A percentile compares a stretch with the other conserved stretches of the same genome.
These are phyloP conservation scores for Pythium dissimile DNA, from an alignment of 352 stramenopile species.

Conservation along the genomic window DNA sequence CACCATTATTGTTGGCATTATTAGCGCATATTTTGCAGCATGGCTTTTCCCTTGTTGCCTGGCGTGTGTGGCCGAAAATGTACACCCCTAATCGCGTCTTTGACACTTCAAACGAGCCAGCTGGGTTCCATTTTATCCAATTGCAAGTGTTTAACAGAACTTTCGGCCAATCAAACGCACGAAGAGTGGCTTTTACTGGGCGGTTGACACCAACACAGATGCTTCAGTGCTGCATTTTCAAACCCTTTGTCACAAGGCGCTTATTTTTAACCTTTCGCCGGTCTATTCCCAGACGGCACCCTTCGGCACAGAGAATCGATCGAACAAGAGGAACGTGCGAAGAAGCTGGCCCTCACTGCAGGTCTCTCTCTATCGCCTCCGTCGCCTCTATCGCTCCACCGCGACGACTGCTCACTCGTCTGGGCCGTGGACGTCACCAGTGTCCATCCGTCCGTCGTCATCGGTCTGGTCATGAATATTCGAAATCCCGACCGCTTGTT, in stretches of 20 bases:
- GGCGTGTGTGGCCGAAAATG: constrained; percentile 1
- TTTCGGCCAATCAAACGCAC: neutral
- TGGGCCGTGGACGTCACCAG: no score
- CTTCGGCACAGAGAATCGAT: no score
- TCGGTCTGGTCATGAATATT: neutral
- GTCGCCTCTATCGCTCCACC: neutral
- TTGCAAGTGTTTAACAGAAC: neutral
- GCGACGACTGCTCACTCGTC: no score
- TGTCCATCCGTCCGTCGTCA: neutral
- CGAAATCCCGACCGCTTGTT: no score
- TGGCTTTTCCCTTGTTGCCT: neutral
- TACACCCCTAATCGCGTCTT: neutral
- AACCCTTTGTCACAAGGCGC: neutral
- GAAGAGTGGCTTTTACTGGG: neutral
- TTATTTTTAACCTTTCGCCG: neutral
- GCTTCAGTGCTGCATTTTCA: no score
- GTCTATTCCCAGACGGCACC: constrained; percentile 4
- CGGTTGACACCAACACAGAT: constrained; percentile 1
- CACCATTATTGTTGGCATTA: no score
- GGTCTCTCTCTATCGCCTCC: neutral
- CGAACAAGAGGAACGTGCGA: neutral
- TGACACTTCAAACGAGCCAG: neutral
- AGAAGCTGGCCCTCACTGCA: neutral
- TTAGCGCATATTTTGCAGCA: no score
- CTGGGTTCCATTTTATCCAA: constrained; percentile 3